Evolutionary conservation across 2,329 filamentous ascomycete species (phyloP).

Genomic region (Fusarium falciforme): DNA sequence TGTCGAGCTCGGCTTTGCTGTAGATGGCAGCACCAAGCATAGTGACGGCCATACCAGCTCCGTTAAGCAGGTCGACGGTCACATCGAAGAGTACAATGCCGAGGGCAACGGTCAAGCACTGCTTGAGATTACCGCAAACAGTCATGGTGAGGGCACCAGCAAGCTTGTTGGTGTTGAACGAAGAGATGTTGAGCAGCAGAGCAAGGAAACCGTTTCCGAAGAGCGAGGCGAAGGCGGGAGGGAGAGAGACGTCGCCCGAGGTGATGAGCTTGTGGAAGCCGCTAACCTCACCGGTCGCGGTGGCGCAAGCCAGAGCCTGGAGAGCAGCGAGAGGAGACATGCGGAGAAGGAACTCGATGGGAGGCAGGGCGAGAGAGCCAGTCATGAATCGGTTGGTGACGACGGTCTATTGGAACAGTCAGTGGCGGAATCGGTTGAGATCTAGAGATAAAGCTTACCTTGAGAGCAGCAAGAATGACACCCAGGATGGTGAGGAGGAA

Average conservation of each 20-base stretch:
- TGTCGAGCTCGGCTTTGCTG: slow-evolving; percentile 66
- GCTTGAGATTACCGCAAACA: slow-evolving; percentile 69
- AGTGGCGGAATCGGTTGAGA: slow-evolving; percentile 7
- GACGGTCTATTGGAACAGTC: slow-evolving; percentile 58
- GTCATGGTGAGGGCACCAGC: slow-evolving; percentile 70
- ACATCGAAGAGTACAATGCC: slow-evolving; percentile 66
- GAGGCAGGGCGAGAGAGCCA: slow-evolving; percentile 65
- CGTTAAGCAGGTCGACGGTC: slow-evolving; percentile 63
- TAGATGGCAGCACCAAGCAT: slow-evolving; percentile 68
- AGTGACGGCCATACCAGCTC: slow-evolving; percentile 66
- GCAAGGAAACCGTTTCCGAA: slow-evolving; percentile 65
- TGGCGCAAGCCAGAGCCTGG: slow-evolving; percentile 65
- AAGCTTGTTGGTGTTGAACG: slow-evolving; percentile 68
- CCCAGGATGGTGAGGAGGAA: slow-evolving; percentile 66
- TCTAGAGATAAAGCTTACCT: slow-evolving; percentile 51
- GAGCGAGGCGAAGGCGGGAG: slow-evolving; percentile 55
- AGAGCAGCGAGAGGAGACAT: slow-evolving; percentile 71
- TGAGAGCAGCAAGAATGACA: slow-evolving; percentile 65
- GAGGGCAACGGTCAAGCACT: slow-evolving; percentile 65
- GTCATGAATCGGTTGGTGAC: slow-evolving; percentile 75
- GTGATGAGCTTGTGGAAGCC: slow-evolving; percentile 53
- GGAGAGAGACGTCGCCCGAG: slow-evolving; percentile 50
- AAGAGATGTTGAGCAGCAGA: slow-evolving; percentile 67
- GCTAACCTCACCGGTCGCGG: slow-evolving; percentile 63
- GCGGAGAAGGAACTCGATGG: slow-evolving; percentile 70